These are phyloP conservation scores for Mimosa pudica DNA, from an alignment of 306 rosid species.

Conservation along the genomic window DNA sequence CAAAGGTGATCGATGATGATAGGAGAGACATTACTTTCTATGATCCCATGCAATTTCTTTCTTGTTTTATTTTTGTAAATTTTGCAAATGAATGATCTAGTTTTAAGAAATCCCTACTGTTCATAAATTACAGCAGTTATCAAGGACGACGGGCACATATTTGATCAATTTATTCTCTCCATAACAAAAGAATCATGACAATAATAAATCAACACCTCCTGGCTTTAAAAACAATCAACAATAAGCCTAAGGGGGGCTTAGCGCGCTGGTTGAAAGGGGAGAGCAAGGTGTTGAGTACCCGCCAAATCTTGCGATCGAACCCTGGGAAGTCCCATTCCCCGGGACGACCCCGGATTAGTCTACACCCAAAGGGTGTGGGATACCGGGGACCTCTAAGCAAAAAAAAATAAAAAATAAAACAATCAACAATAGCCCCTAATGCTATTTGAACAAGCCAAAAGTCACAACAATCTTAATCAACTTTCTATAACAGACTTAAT, in stretches of 20 bases:
- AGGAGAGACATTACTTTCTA: not conserved
- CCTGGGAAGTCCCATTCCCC: too few relatives aligned
- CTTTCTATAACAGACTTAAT: not conserved
- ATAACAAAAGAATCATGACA: not conserved
- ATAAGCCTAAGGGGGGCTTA: too few relatives aligned
- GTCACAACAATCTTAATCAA: not conserved
- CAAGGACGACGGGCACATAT: not conserved
- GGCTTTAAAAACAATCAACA: not conserved
- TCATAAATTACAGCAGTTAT: not conserved
- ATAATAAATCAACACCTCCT: not conserved
- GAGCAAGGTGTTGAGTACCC: too few relatives aligned
- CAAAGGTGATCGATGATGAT: not conserved
- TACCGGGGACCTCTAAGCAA: too few relatives aligned
- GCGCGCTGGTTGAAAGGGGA: too few relatives aligned
- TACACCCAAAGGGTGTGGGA: too few relatives aligned
- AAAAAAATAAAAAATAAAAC: too few relatives aligned
- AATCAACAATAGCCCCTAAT: not conserved
- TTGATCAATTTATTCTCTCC: not conserved
- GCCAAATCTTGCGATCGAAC: too few relatives aligned
- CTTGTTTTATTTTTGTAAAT: too few relatives aligned
- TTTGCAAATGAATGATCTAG: not conserved
- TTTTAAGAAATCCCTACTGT: not conserved
- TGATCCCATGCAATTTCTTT: not conserved
- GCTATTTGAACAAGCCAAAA: not conserved
- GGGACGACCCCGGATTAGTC: too few relatives aligned